Conservation (phyloP, 768 basidiomycete genomes). For the Favolaschia claudopus region DNA sequence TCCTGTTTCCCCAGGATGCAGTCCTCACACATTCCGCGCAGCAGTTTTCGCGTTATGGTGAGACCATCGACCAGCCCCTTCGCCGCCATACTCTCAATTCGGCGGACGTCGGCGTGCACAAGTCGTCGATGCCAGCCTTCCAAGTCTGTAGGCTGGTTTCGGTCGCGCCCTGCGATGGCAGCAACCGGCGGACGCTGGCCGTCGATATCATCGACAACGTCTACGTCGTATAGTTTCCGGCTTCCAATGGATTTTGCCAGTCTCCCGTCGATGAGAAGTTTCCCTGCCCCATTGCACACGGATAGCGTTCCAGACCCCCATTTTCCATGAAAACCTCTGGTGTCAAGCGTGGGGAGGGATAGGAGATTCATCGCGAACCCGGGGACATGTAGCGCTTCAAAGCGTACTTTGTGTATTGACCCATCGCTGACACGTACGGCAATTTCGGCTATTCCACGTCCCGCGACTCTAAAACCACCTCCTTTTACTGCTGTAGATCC, state of each 20-base stretch:
- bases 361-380: conserved; percentile 7
- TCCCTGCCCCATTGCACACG: not conserved
- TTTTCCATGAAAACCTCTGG: not conserved
- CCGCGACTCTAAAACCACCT: not conserved
- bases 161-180: conserved; percentile 18
- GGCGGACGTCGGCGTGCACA: conserved; percentile 18
- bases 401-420: not conserved
- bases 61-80: conserved; percentile 31
- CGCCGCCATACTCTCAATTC: conserved; percentile 16
- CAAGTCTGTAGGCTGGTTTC: conserved; percentile 25
- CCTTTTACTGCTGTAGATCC: not conserved
- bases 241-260: not conserved
- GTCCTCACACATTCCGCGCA: conserved; percentile 28
- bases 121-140: conserved; percentile 36
- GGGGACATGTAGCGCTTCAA: not conserved
- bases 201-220: not conserved
- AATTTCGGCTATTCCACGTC: not conserved
- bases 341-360: conserved; percentile 2
- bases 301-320: not conserved
- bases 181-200: not conserved
- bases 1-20: conserved; percentile 38
- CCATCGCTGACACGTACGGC: not conserved
- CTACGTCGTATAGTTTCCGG: not conserved
- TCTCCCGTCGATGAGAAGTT: not conserved
- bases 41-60: not conserved